Base-by-base conservation (phyloP, 2,329 filamentous ascomycete species). In the Bipolaris gigantea region DNA sequence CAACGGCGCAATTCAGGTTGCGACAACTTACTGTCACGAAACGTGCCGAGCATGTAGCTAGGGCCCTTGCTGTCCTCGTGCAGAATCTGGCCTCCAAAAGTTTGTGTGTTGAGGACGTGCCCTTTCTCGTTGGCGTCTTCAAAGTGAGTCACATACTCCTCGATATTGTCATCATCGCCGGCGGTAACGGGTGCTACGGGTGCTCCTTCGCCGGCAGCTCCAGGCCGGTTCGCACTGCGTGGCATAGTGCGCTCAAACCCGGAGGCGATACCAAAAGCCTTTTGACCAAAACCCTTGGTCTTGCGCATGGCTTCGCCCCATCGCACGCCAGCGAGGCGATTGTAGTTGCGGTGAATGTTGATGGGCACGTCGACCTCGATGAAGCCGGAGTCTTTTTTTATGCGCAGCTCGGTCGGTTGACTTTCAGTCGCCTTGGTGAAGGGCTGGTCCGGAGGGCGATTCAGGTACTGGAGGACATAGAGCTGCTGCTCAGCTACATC, bases 301-400 rank as follows among this genome's bases (percentile, higher is more conserved):
- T 83, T 83, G 56, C 80, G 77, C 60, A 97, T 78, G 1, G 89
- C 86, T 67, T 89, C 85, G 16, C 92, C 94, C 84, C 91, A 97
- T 61, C 85, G 83, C 47, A 94, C 77, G 43, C 91, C 93, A 77
- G 93, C 92, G 62, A 84, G 83, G 61, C 88, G 84, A 77, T 97
- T 92, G 79, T 96, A 97, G 69, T 90, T 88, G 73, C 43, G 38
- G 86, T 86, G 78, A 87, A 74, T 69, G 53, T 74, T 85, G 64
- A 97, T 80, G 4, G 91, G 90, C n/a, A 97, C 83, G 73, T 99
- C 94, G 48, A 97, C 81, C 76, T 99, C 94, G 52, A 97, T 81
- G 77, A 97, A 89, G 51, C 92, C 92, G 0, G 89, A 85, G 52
- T 83, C 78, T 13, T 87, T 83, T 78, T 97, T 99, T 72, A 96